phyloP scores from a whole-genome alignment of 2,329 filamentous ascomycete species.

The Pseudogymnoascus sp. region DNA sequence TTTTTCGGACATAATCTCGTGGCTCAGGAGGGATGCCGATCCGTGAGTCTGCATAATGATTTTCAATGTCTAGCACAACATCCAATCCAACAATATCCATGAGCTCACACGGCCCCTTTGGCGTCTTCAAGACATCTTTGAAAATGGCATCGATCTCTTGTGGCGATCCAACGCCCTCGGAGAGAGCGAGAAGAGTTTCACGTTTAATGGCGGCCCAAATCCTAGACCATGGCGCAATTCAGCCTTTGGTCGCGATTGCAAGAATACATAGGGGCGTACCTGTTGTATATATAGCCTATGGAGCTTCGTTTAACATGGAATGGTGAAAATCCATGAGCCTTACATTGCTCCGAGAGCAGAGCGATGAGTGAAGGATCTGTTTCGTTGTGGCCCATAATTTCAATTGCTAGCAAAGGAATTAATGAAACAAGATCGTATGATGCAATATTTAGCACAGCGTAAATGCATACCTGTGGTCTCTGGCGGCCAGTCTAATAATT shows the following conservation, averaged over 20 bases:
- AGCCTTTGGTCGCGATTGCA: not conserved
- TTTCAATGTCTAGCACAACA: conserved; percentile 32
- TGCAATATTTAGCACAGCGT: not conserved
- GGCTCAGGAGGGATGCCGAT: conserved; percentile 26
- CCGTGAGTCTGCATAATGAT: conserved; percentile 30
- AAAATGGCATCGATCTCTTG: conserved; percentile 34
- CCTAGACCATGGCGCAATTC: conserved; percentile 12
- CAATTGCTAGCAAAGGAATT: conserved; percentile 23
- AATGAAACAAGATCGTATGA: not conserved
- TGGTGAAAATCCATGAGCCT: conserved; percentile 31
- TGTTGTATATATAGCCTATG: conserved; percentile 35
- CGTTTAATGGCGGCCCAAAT: conserved; percentile 38
- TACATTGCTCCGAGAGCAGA: conserved; percentile 26
- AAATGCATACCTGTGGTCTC: conserved; percentile 21
- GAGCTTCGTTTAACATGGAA: conserved; percentile 32
- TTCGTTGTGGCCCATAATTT: conserved; percentile 32
- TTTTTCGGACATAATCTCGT: conserved; percentile 25
- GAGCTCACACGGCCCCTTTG: conserved; percentile 32
- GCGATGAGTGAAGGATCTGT: conserved; percentile 28
- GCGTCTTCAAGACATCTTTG: conserved; percentile 32
- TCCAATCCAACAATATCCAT: conserved; percentile 35
- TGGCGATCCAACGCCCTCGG: conserved; percentile 31
- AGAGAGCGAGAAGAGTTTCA: conserved; percentile 30
- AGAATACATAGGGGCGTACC: conserved; percentile 19
- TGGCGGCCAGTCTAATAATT: conserved; percentile 32